These are phyloP conservation scores for Pseudodiploospora longispora DNA, from an alignment of 2,329 filamentous ascomycete genomes.

Conservation along the genomic window DNA sequence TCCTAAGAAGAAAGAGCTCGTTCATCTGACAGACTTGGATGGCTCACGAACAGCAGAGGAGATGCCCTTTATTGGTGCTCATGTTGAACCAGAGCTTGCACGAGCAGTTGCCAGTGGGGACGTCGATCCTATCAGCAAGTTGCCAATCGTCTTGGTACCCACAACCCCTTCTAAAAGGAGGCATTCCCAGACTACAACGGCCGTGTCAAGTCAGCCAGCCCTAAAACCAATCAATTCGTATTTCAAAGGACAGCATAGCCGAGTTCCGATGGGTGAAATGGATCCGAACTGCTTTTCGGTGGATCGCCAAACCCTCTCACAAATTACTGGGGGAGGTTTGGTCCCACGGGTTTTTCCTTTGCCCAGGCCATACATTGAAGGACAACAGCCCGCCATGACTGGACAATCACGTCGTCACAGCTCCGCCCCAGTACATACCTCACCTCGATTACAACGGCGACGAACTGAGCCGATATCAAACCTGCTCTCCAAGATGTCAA, in stretches of 20 bases:
- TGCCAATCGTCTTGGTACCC: conserved; percentile 39
- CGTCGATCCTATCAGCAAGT: conserved; percentile 83
- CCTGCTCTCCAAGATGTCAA: conserved; percentile 26
- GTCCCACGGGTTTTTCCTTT: conserved; percentile 51
- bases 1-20: conserved; percentile 59
- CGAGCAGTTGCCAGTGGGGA: conserved; percentile 71
- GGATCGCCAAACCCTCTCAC: conserved; percentile 39
- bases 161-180: conserved; percentile 34
- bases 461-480: conserved; percentile 45
- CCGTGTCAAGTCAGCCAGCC: conserved; percentile 15
- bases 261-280: conserved; percentile 55
- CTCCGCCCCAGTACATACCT: conserved; percentile 18
- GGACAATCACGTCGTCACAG: conserved; percentile 8
- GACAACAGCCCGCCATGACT: conserved; percentile 13
- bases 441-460: conserved; percentile 37
- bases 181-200: conserved; percentile 27
- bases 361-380: conserved; percentile 47
- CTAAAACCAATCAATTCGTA: conserved; percentile 47
- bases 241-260: conserved; percentile 41
- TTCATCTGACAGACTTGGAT: conserved; percentile 64
- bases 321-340: conserved; percentile 39
- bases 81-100: conserved; percentile 62
- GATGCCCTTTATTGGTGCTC: conserved; percentile 73
- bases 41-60: conserved; percentile 55
- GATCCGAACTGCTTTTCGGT: conserved; percentile 52